Conservation (phyloP, 1,139 yeast genomes). For the Blastobotrys arbuscula region DNA sequence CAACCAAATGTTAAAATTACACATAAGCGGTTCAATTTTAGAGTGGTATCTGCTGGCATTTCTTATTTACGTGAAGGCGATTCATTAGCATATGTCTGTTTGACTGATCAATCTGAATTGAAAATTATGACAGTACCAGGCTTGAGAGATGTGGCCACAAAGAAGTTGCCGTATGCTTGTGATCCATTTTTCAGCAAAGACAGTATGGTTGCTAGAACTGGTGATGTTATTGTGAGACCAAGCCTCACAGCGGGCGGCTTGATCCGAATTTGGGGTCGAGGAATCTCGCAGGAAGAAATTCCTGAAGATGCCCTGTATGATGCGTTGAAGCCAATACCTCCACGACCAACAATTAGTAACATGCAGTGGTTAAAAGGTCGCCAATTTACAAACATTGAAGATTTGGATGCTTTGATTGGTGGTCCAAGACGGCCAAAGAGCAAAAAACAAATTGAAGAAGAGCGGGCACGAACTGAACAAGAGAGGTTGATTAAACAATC, state of each 20-base stretch:
- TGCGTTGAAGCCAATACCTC: slow-evolving; percentile 49
- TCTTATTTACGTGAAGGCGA: slow-evolving; percentile 42
- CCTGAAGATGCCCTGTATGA: slow-evolving; percentile 40
- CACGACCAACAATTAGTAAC: slow-evolving; percentile 74
- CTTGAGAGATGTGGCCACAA: slow-evolving; percentile 43
- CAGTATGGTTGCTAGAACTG: slow-evolving; percentile 55
- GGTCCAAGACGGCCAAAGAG: slow-evolving; percentile 38
- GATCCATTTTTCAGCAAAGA: slow-evolving; percentile 39
- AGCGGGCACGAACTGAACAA: slow-evolving; percentile 23
- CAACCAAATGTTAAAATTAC: slow-evolving; percentile 49
- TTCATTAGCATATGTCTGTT: slow-evolving; percentile 40
- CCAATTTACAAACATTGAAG: slow-evolving; percentile 52
- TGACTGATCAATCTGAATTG: slow-evolving; percentile 39
- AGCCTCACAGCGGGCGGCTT: slow-evolving; percentile 53
- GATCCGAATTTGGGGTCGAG: slow-evolving; percentile 43
- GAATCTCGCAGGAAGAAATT: slow-evolving; percentile 27
- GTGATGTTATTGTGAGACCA: slow-evolving; percentile 64
- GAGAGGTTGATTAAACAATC: slow-evolving; percentile 16
- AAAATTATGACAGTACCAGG: slow-evolving; percentile 48
- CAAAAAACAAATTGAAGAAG: slow-evolving; percentile 28
- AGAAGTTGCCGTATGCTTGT: slow-evolving; percentile 39
- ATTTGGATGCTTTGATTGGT: slow-evolving; percentile 41
- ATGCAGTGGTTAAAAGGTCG: slow-evolving; percentile 86
- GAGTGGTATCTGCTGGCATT: slow-evolving; percentile 52
- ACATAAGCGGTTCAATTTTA: slow-evolving; percentile 43